Base-by-base conservation (phyloP, 345 rosid genomes). In the Aethionema arabicum region DNA sequence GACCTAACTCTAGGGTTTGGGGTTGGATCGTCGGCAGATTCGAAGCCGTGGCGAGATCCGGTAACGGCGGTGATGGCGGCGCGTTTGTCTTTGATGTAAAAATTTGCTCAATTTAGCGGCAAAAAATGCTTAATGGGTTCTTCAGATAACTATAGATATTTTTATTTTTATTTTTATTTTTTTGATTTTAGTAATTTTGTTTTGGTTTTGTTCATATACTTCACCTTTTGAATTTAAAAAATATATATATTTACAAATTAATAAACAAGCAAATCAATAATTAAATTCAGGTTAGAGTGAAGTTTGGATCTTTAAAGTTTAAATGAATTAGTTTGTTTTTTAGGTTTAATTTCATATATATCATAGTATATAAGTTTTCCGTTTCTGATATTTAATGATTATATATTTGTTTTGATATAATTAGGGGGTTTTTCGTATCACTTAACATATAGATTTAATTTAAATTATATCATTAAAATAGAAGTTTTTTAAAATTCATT, bases 1-100 rank as follows among this genome's bases (percentile, higher is more conserved):
- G 75, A 71, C 5, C 58, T 71, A 52, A 65, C 75, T 9, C 75
- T 71, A 5, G 75, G 75, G 36, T 42, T 37, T 21, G 75, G 70
- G 2, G 56, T 54, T 21, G 70, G 66, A 38, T 71, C 61, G 33
- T 64, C 60, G 0, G 75, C 56, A 5, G 75, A 71, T 43, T 71
- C 70, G 0, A 71, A 45, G 45, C 70, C 75, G 66, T 58, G 69
- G 75, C 50, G 70, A 10, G 66, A 52, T 43, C 27, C 49, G 41
- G 11, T 40, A 12, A 40, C 11, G n/a, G 8, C 44, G n/a, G 39
- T 38, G 16, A 65, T 6, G 55, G 61, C 61, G 49, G 61, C 29
- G 49, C 61, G 56, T 65, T 59, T 71, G 70, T 71, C 66, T 42
- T 32, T 71, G 45, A 45, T 59, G 16, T 71, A 53, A 37, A 35